phyloP scores from a whole-genome alignment of 176 grass and related monocot species.

The Eremochloa ophiuroides region DNA sequence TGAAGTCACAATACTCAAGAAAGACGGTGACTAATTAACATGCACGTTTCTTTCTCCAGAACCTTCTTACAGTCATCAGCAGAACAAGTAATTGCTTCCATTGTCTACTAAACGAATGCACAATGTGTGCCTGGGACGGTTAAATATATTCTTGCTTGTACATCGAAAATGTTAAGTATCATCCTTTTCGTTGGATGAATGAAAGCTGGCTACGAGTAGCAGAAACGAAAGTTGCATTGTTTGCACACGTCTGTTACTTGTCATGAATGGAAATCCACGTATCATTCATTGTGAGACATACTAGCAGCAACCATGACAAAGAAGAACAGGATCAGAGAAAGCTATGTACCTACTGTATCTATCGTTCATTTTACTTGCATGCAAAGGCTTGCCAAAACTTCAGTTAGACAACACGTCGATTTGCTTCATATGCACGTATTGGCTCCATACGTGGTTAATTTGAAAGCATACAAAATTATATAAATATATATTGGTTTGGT shows the following conservation, averaged over 20 bases:
- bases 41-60: neutral
- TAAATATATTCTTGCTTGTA: neutral
- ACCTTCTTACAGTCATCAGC: constrained; percentile 9
- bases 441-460: neutral
- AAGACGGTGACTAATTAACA: neutral
- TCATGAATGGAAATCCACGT: constrained; percentile 6
- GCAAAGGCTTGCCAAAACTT: constrained; percentile 15
- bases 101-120: neutral
- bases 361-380: constrained; percentile 13
- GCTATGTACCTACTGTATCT: neutral
- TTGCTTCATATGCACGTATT: constrained; percentile 25
- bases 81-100: neutral
- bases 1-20: neutral
- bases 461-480: neutral
- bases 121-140: neutral
- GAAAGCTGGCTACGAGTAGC: neutral
- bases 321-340: neutral
- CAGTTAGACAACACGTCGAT: neutral
- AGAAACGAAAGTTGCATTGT: neutral
- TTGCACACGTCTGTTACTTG: constrained; percentile 12
- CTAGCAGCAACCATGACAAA: neutral
- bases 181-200: neutral
- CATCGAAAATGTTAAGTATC: neutral
- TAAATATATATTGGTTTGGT: neutral
- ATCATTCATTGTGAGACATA: neutral